phyloP scores from a whole-genome alignment of 441 rosid genomes.

The Corymbia calophylla region DNA sequence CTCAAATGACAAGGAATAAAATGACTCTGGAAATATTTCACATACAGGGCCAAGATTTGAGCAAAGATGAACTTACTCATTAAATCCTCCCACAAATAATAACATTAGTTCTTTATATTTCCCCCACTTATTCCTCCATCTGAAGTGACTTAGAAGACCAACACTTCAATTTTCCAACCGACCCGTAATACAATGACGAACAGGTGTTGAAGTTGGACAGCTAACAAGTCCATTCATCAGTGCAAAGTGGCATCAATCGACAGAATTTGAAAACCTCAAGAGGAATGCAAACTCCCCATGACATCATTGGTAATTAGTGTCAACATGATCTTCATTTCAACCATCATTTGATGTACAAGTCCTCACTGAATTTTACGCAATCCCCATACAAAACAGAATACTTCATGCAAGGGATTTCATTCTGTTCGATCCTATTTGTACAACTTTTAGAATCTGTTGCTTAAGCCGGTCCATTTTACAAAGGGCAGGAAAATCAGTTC shows the following conservation, averaged over 20 bases:
- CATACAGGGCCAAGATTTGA: not conserved
- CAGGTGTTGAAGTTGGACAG: not conserved
- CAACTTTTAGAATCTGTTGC: not conserved
- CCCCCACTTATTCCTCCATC: not conserved
- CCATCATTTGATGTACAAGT: not conserved
- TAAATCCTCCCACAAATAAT: not conserved
- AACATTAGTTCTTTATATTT: not conserved
- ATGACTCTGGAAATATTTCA: not conserved
- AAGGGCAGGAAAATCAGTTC: not conserved
- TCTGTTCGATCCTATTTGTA: not conserved
- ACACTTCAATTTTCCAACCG: not conserved
- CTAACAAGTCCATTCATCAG: not conserved
- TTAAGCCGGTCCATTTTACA: not conserved
- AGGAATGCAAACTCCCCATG: not conserved
- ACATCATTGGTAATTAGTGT: not conserved
- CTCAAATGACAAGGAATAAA: not conserved
- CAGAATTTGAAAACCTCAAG: not conserved
- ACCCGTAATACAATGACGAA: not conserved
- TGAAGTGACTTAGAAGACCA: not conserved
- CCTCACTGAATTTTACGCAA: not conserved
- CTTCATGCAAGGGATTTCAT: not conserved
- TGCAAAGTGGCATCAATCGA: not conserved
- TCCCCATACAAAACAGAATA: not conserved
- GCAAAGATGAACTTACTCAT: not conserved
- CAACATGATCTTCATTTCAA: not conserved